These are phyloP conservation scores for Hypoxylon trugodes DNA, from an alignment of 495 filamentous ascomycete species.

Conservation along the genomic window DNA sequence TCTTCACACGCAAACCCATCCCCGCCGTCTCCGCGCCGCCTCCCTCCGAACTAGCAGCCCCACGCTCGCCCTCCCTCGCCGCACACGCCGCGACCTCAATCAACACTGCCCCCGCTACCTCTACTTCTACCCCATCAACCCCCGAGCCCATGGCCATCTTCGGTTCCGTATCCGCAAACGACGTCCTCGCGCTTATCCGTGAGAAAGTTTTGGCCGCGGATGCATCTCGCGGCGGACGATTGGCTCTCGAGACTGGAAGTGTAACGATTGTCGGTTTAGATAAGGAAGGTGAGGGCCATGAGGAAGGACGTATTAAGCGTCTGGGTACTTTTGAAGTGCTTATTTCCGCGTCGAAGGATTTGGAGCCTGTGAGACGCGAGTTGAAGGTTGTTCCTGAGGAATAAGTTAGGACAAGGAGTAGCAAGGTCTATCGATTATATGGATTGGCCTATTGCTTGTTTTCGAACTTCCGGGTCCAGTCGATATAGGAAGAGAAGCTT, in stretches of 20 bases:
- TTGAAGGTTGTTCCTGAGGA: conserved; percentile 47
- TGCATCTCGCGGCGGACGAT: conserved; percentile 40
- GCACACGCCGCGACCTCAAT: conserved; percentile 30
- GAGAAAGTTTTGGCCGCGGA: conserved; percentile 38
- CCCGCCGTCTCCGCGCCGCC: conserved; percentile 12
- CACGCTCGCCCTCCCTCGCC: conserved; percentile 38
- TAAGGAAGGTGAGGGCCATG: conserved; percentile 42
- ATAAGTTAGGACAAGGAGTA: neutral
- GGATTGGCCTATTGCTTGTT: too few species aligned
- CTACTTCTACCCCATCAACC: conserved; percentile 1
- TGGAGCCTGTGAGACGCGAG: conserved; percentile 43
- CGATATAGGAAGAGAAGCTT: too few species aligned
- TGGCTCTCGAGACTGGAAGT: conserved; percentile 44
- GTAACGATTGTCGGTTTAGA: conserved; percentile 47
- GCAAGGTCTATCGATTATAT: too few species aligned
- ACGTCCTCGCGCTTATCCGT: conserved; percentile 47
- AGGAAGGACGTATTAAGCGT: conserved; percentile 49
- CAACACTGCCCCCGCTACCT: neutral
- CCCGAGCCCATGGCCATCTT: conserved; percentile 44
- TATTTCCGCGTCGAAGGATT: conserved; percentile 30
- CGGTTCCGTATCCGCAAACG: conserved; percentile 51
- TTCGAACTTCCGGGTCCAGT: too few species aligned
- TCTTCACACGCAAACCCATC: conserved; percentile 78
- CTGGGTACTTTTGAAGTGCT: conserved; percentile 51
- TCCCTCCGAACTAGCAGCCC: neutral